Base-by-base conservation (phyloP, 257 asterid genomes). In the Oldenlandia corymbosa region DNA sequence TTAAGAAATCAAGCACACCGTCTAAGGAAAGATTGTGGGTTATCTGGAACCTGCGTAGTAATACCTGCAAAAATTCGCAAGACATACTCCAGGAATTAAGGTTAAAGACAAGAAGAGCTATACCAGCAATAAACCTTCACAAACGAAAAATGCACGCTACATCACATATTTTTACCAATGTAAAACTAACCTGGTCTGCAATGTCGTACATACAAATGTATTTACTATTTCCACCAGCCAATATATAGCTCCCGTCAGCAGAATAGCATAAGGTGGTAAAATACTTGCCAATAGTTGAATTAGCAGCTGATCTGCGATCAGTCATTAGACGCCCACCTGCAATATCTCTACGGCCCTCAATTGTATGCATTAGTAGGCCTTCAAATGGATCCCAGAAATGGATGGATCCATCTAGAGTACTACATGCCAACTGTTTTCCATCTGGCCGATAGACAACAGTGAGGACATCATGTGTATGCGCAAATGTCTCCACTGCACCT, bases 321-420 rank as follows among this genome's bases (percentile, higher is more conserved):
- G 95, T 82, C 99, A 90, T 85, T 71, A 93, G 92, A 55, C 99
- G 99, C 32, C 99, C 99, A 69, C 99, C 99, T 27, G 99, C 85
- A 81, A 93, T 85, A 76, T 93, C 99, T 56, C 99, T 81, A 47
- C 96, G 95, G 51, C 99, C 99, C 78, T 93, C 99, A 74, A 93
- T 90, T 21, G 97, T 77, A 76, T 80, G 85, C 94, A 93, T 84
- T 71, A 89, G 81, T 77, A 80, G 21, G 51, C 95, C 97, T 72
- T 90, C 84, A 52, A 84, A 7, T 56, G 99, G 88, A 74, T 93
- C 99, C 99, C 99, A 93, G 65, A 93, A 93, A 86, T 90, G 94
- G 68, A 93, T 93, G 57, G 77, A 91, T 36, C 99, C 99, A 64
- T 93, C 99, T 61, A 93, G 80, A 6, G 99, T 87, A 79, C 99